Conservation (phyloP, 129 eudicot genomes). For the Mikania micrantha region DNA sequence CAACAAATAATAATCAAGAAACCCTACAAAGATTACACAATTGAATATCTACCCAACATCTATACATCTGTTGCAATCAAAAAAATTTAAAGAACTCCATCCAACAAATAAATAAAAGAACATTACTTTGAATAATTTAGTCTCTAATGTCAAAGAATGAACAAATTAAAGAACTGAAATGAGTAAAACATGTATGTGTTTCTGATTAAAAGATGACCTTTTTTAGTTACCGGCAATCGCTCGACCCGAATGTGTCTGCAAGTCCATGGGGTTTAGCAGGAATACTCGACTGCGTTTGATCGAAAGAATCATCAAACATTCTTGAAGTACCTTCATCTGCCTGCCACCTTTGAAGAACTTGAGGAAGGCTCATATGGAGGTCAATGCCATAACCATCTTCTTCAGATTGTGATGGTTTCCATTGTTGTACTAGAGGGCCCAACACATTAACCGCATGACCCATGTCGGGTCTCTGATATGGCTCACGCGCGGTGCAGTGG, state of each 20-base stretch:
- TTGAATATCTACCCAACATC: slow-evolving; percentile 5
- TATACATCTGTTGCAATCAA: not conserved
- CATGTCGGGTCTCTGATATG: slow-evolving; percentile 72
- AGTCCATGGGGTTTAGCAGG: slow-evolving; percentile 25
- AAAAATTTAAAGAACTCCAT: slow-evolving; percentile 9
- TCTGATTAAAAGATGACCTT: not conserved
- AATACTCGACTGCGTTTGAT: slow-evolving; percentile 21
- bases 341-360: slow-evolving; percentile 40
- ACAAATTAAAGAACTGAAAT: slow-evolving; percentile 23
- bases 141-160: slow-evolving; percentile 19
- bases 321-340: slow-evolving; percentile 40
- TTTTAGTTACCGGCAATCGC: slow-evolving; percentile 29
- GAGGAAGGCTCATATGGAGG: slow-evolving; percentile 40
- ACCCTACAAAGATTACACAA: not conserved
- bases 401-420: slow-evolving; percentile 44
- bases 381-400: slow-evolving; percentile 35
- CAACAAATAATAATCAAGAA: not conserved
- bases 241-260: slow-evolving; percentile 22
- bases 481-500: slow-evolving; percentile 60
- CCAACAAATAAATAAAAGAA: slow-evolving; percentile 12
- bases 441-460: slow-evolving; percentile 62
- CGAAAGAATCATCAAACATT: slow-evolving; percentile 21
- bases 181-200: not conserved
- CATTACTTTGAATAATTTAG: not conserved
- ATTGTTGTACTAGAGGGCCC: slow-evolving; percentile 56